A percentile compares a stretch with the other conserved stretches of the same genome.
These are phyloP conservation scores for Salvia sclarea DNA, from an alignment of 305 asterid genomes.

Conservation along the genomic window DNA sequence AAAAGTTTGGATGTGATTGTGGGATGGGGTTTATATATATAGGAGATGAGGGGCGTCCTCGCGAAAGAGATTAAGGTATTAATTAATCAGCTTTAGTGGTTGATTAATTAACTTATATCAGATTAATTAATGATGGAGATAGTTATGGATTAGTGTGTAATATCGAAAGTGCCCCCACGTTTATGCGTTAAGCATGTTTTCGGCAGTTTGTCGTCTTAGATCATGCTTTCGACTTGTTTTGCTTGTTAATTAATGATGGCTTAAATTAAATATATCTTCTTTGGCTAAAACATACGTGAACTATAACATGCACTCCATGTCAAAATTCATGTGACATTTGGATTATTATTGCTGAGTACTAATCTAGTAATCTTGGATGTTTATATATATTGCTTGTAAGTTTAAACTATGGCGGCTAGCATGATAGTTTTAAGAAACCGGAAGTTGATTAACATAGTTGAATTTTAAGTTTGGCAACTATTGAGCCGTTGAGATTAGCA, in stretches of 20 bases:
- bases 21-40: constrained; percentile 25
- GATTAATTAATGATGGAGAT: neutral
- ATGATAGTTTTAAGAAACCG: neutral
- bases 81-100: constrained; percentile 1
- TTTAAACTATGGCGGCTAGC: constrained; percentile 19
- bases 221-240: constrained; percentile 18
- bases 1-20: constrained; percentile 16
- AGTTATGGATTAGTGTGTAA: neutral
- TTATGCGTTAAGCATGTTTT: neutral
- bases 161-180: constrained; percentile 25
- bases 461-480: constrained; percentile 9
- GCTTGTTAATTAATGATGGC: constrained; percentile 4
- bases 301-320: neutral
- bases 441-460: neutral
- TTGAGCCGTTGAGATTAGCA: neutral
- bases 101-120: neutral
- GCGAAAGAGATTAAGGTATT: neutral
- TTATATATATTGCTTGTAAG: constrained; percentile 10
- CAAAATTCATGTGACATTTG: neutral
- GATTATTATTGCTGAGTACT: neutral
- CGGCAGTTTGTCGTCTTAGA: constrained; percentile 10
- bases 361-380: neutral
- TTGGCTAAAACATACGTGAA: neutral
- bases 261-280: neutral
- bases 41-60: constrained; percentile 17